These are phyloP conservation scores for Alternaria brassicicola DNA, from an alignment of 2,329 filamentous ascomycete genomes.

Conservation along the genomic window DNA sequence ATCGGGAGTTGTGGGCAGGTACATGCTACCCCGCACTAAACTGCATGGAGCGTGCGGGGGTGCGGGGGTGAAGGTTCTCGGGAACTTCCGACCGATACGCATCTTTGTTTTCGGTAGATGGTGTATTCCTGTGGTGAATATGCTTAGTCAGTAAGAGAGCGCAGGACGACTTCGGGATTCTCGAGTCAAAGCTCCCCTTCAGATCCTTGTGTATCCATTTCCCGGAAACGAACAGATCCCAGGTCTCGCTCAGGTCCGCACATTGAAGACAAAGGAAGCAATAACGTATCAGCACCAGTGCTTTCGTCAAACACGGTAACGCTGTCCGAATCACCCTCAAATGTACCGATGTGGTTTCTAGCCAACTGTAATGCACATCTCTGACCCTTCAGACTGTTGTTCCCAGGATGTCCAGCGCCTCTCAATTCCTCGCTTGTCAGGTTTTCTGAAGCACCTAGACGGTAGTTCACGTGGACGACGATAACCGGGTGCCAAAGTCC, in stretches of 20 bases:
- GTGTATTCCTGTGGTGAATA: too few relatives aligned
- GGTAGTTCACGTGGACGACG: slow-evolving; percentile 43
- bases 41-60: slow-evolving; percentile 13
- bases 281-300: slow-evolving; percentile 52
- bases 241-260: slow-evolving; percentile 28
- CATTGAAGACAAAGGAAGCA: background rate
- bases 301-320: slow-evolving; percentile 53
- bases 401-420: slow-evolving; percentile 44
- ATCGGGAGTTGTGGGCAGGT: background rate
- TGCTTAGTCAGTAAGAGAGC: background rate
- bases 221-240: slow-evolving; percentile 28
- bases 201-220: background rate
- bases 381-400: slow-evolving; percentile 40
- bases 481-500: slow-evolving; percentile 53
- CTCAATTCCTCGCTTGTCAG: slow-evolving; percentile 56
- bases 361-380: slow-evolving; percentile 46
- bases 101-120: background rate
- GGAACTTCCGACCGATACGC: background rate
- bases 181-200: background rate
- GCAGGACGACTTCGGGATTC: background rate
- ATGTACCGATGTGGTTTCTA: slow-evolving; percentile 36
- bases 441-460: slow-evolving; percentile 28
- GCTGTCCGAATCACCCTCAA: slow-evolving; percentile 44
- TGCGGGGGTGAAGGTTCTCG: slow-evolving; percentile 18
- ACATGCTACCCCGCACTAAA: slow-evolving; percentile 16